Base-by-base conservation (phyloP, 495 filamentous ascomycete genomes). In the Trichoderma gamsii region DNA sequence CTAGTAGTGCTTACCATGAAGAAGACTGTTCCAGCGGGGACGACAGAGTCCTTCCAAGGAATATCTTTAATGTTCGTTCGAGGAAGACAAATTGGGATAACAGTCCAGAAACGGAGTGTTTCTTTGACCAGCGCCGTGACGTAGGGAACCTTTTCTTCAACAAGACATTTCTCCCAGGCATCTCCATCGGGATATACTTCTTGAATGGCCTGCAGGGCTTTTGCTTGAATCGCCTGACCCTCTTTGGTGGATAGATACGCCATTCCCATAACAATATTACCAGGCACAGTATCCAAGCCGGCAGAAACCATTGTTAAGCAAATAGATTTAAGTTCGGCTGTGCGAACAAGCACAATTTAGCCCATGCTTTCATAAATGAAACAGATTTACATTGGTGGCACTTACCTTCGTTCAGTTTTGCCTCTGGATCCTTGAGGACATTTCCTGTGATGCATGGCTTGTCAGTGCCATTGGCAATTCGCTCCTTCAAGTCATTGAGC, bases 301-400 rank as follows among this genome's bases (percentile, higher is more conserved):
- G 88, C 89, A 16, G 86, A 88, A 5, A 91, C 89, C 88, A 92
- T 92, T 35, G 87, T 90, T 65, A 92, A 75, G 75, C 89, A 89
- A 68, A 92, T 88, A 3, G 86, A 89, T 71, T 89, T 89, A 38
- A 90, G 83, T 75, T 90, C 88, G 23, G 84, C 87, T 86, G 52
- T 44, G 56, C 35, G 73, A 15, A 43, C 4, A n/a, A 64, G 12
- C 35, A 38, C 13, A 8, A 64, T 29, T 35, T 41, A 64, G 27
- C 13, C 29, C 68, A 71, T 9, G 35, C 35, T 38, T 38, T 38
- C 35, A 7, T 6, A 38, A 38, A 7, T 7, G 35, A 38, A 38
- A 38, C 8, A 38, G 8, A 38, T 38, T 38, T 38, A 38, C 35
- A 38, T 5, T 38, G 38, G 29, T 5, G 25, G 11, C 12, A 73